phyloP scores from a whole-genome alignment of 352 stramenopile genomes.

The Phytophthora litchii region DNA sequence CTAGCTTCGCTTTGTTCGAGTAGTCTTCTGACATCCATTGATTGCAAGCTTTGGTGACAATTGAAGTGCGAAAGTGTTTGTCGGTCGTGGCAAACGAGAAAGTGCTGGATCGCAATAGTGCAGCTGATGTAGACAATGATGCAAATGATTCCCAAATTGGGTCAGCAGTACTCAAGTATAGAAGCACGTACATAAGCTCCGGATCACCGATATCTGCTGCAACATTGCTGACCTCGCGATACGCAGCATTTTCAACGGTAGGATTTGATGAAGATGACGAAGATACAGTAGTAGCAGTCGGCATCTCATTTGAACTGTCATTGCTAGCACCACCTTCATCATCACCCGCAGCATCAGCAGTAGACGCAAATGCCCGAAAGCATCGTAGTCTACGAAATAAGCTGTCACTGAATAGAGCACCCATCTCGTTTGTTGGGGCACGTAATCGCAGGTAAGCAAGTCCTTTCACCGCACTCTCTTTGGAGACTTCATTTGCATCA shows the following conservation, averaged over 20 bases:
- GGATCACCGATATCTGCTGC: conserved; percentile 80
- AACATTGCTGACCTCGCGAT: conserved; percentile 86
- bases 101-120: neutral
- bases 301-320: conserved; percentile 3
- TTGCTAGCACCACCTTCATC: conserved; percentile 27
- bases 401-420: conserved; percentile 72
- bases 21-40: conserved; percentile 64
- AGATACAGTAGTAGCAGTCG: conserved; percentile 9
- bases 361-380: conserved; percentile 69
- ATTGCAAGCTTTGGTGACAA: conserved; percentile 61
- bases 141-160: conserved; percentile 62
- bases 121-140: conserved; percentile 5
- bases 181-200: conserved; percentile 80
- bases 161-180: conserved; percentile 83
- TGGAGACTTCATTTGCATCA: conserved; percentile 62
- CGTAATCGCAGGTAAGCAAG: conserved; percentile 72
- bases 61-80: conserved; percentile 44
- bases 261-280: conserved; percentile 17
- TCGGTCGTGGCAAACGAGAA: conserved; percentile 64
- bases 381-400: conserved; percentile 80
- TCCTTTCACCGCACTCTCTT: conserved; percentile 81
- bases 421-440: conserved; percentile 57
- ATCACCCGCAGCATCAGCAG: conserved; percentile 31
- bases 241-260: conserved; percentile 77
- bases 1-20: conserved; percentile 55